phyloP scores from a whole-genome alignment of 768 basidiomycete species.

The Podaxis rugospora region DNA sequence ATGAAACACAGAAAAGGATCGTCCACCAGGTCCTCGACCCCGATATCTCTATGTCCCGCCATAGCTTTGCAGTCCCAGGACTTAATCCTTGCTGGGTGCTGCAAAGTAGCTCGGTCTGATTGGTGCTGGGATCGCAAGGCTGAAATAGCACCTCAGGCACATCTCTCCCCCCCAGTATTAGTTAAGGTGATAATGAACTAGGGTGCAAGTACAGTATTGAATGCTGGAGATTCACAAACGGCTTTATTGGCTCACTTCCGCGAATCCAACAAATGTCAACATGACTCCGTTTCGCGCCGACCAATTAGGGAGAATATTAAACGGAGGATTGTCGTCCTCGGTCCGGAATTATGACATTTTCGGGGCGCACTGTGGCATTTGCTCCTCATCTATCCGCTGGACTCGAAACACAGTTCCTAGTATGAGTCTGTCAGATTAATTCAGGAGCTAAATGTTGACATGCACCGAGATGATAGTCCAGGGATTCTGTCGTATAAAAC shows the following conservation, averaged over 20 bases:
- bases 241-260: constrained; percentile 5
- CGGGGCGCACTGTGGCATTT: not conserved
- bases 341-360: not conserved
- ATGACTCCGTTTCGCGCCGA: not conserved
- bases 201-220: not conserved
- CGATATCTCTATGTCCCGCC: not conserved
- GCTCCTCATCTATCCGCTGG: not conserved
- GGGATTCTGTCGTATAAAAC: constrained; percentile 8
- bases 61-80: too few relatives aligned
- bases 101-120: not conserved
- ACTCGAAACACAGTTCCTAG: not conserved
- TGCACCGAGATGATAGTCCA: not conserved
- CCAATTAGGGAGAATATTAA: not conserved
- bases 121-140: not conserved
- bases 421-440: constrained; percentile 6
- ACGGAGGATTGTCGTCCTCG: not conserved
- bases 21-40: not conserved
- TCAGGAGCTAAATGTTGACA: not conserved
- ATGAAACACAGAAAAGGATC: not conserved
- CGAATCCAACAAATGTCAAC: constrained; percentile 2
- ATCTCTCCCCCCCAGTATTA: not conserved
- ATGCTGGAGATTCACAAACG: not conserved
- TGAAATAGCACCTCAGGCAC: not conserved
- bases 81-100: not conserved
- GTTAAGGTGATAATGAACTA: constrained; percentile 7